Evolutionary conservation across 805 yeast genomes (phyloP).

Genomic region (Lipomyces sp.): DNA sequence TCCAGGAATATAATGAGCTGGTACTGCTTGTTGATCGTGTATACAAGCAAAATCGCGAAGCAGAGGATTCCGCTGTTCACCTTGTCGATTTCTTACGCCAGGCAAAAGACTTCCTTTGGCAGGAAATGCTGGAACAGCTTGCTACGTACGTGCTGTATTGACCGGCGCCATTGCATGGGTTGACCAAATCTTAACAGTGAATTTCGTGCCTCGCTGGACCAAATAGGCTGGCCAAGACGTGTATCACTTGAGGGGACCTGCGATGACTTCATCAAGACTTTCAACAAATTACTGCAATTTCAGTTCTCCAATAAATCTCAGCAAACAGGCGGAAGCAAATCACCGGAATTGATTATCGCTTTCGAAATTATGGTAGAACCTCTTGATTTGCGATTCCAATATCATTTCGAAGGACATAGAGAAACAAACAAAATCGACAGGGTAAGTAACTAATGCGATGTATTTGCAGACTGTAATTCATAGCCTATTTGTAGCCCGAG

Average conservation of each 20-base stretch:
- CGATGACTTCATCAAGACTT: slow-evolving; percentile 8
- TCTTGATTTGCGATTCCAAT: slow-evolving; percentile 57
- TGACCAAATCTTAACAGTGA: slow-evolving; percentile 17
- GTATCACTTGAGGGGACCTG: slow-evolving; percentile 8
- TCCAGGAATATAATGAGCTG: slow-evolving; percentile 11
- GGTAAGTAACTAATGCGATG: slow-evolving; percentile 9
- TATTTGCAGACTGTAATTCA: neutral
- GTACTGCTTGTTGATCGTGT: slow-evolving; percentile 10
- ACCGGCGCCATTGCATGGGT: neutral
- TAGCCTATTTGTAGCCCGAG: slow-evolving; percentile 54
- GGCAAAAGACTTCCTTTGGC: slow-evolving; percentile 17
- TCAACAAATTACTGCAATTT: slow-evolving; percentile 24
- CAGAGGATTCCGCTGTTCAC: slow-evolving; percentile 28
- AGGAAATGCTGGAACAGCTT: slow-evolving; percentile 14
- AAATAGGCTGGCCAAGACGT: slow-evolving; percentile 32
- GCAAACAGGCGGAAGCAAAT: neutral
- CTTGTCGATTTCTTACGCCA: slow-evolving; percentile 20
- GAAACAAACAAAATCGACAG: slow-evolving; percentile 69
- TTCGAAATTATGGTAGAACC: slow-evolving; percentile 54
- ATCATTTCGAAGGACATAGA: slow-evolving; percentile 60
- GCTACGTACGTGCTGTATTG: slow-evolving; percentile 16
- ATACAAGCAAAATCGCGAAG: slow-evolving; percentile 10
- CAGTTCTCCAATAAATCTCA: slow-evolving; percentile 24
- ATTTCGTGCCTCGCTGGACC: slow-evolving; percentile 22
- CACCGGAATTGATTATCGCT: slow-evolving; percentile 38